Evolutionary conservation across 1,284 basidiomycete species (phyloP).

Genomic region (Phaffia rhodozyma): DNA sequence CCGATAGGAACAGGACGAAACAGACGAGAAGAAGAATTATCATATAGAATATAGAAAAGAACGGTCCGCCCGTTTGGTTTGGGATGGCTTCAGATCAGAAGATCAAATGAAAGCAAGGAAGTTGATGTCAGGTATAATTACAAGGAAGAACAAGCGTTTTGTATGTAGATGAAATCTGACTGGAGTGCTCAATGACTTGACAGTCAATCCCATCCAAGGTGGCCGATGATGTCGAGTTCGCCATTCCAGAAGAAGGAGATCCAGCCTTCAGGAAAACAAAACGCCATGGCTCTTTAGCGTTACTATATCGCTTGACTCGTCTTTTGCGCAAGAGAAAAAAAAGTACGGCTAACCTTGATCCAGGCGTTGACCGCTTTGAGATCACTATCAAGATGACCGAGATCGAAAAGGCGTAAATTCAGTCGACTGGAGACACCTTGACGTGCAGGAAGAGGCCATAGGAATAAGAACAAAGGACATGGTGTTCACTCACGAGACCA

Average conservation of each 20-base stretch:
- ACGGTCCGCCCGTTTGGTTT: slow-evolving; percentile 69
- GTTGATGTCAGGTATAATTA: neutral
- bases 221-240: neutral
- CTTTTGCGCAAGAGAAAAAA: neutral
- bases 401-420: neutral
- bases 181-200: slow-evolving; percentile 57
- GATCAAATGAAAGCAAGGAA: neutral
- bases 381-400: slow-evolving; percentile 38
- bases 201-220: slow-evolving; percentile 36
- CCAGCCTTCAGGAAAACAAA: too few relatives aligned
- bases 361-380: slow-evolving; percentile 46
- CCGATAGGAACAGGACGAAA: slow-evolving; percentile 59
- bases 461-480: neutral
- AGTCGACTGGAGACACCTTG: neutral
- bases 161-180: slow-evolving; percentile 10
- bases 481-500: slow-evolving; percentile 45
- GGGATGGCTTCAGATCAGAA: slow-evolving; percentile 48
- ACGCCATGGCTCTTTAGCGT: too few relatives aligned
- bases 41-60: slow-evolving; percentile 73
- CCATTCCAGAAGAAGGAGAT: slow-evolving; percentile 3
- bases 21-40: slow-evolving; percentile 67
- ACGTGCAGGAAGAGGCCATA: neutral
- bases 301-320: too few relatives aligned
- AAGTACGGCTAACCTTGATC: slow-evolving; percentile 9
- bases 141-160: slow-evolving; percentile 16